Evolutionary conservation across 208 protist species (phyloP).

Genomic region (Wallacemonas sp.): DNA sequence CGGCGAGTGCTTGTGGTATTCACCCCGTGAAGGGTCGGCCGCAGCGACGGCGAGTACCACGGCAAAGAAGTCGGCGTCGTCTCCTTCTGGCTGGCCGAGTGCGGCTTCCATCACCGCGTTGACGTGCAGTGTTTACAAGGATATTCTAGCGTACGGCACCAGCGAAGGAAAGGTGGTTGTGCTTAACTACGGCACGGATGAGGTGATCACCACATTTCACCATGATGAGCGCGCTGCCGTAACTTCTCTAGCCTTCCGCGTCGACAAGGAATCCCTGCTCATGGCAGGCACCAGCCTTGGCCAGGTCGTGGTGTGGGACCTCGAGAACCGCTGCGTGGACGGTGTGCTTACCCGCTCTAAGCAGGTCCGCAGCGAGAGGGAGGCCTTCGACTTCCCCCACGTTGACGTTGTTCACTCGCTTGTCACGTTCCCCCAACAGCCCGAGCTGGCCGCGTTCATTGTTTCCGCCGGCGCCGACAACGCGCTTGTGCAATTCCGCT

Average conservation of each 20-base stretch:
- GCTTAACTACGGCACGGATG: constrained; percentile 58
- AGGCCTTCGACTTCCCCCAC: constrained; percentile 74
- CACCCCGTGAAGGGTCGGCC: constrained; percentile 6
- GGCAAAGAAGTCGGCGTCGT: background rate
- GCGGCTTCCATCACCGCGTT: constrained; percentile 47
- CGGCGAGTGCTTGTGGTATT: constrained; percentile 70
- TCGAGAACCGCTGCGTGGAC: constrained; percentile 78
- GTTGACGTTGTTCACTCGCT: constrained; percentile 71
- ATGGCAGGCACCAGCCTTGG: constrained; percentile 72
- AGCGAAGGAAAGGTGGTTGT: constrained; percentile 62
- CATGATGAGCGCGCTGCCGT: constrained; percentile 60
- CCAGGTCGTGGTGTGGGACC: constrained; percentile 85
- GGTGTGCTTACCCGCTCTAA: constrained; percentile 77
- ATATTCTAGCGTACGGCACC: constrained; percentile 86
- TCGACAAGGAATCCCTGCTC: constrained; percentile 71
- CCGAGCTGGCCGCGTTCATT: constrained; percentile 37
- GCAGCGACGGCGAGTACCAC: background rate
- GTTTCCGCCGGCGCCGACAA: constrained; percentile 89
- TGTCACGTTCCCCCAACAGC: constrained; percentile 47
- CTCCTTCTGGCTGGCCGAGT: background rate
- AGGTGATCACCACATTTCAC: constrained; percentile 72
- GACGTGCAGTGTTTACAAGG: constrained; percentile 70
- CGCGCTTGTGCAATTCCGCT: constrained; percentile 85
- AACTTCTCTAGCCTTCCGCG: constrained; percentile 80
- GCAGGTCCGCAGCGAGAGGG: constrained; percentile 64